Conservation (phyloP, 768 basidiomycete genomes). For the Saitozyma podzolica region DNA sequence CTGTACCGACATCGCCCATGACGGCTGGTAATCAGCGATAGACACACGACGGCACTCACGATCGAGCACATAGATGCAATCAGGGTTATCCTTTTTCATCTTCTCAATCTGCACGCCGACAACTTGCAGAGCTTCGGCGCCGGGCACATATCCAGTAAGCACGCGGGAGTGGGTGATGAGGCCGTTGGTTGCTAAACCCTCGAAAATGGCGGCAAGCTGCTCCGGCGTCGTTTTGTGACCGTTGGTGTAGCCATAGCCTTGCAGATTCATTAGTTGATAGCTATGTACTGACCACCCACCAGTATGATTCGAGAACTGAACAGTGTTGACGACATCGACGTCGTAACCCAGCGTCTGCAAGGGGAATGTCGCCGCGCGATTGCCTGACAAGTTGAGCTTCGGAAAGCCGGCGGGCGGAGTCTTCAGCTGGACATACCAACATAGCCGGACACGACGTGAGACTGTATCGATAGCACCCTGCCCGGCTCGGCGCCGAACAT, state of each 20-base stretch:
- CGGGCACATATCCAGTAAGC: conserved; percentile 88
- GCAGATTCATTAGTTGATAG: neutral
- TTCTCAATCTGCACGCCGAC: conserved; percentile 62
- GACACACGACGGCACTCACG: conserved; percentile 61
- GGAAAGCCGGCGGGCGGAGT: neutral
- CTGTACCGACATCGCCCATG: conserved; percentile 81
- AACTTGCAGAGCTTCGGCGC: conserved; percentile 70
- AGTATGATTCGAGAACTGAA: conserved; percentile 92
- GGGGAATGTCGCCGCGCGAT: conserved; percentile 65
- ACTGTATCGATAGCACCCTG: conserved; percentile 83
- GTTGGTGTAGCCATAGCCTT: conserved; percentile 79
- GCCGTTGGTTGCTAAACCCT: conserved; percentile 71
- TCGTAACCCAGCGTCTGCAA: conserved; percentile 76
- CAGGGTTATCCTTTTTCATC: conserved; percentile 57
- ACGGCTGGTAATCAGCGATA: conserved; percentile 64
- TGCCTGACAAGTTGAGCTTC: conserved; percentile 41
- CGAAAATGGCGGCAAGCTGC: conserved; percentile 75
- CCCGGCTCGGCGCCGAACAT: too few species aligned
- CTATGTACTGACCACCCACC: conserved; percentile 57
- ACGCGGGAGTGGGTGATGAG: conserved; percentile 70
- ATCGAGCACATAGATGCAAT: conserved; percentile 82
- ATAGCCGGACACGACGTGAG: conserved; percentile 90
- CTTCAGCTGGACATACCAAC: conserved; percentile 61
- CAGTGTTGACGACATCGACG: conserved; percentile 92
- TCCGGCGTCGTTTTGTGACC: conserved; percentile 75